These are phyloP conservation scores for Pugionium cornutum DNA, from an alignment of 345 rosid genomes.

Conservation along the genomic window DNA sequence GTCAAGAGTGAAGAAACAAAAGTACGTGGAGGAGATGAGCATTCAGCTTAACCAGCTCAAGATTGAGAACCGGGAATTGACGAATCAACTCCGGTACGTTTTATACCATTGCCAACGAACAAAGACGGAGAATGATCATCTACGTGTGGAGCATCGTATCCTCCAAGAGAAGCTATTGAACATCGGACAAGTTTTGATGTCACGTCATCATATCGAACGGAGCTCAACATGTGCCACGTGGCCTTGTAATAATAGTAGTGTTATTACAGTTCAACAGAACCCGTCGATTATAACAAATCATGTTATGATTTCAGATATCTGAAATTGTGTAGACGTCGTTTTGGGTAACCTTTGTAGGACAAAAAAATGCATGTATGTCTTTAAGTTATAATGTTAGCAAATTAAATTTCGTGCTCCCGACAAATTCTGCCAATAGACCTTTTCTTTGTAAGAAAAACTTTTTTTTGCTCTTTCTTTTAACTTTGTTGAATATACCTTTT, in stretches of 20 bases:
- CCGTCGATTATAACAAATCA: conserved; percentile 51
- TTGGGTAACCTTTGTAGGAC: conserved; percentile 1
- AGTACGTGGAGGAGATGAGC: conserved; percentile 71
- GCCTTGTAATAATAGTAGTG: conserved; percentile 47
- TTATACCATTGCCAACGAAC: conserved; percentile 46
- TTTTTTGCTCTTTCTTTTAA: neutral
- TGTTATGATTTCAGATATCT: conserved; percentile 31
- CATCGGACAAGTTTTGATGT: conserved; percentile 49
- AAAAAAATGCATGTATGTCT: neutral
- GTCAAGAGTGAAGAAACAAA: conserved; percentile 84
- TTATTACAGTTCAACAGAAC: conserved; percentile 40
- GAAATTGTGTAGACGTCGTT: neutral
- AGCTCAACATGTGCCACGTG: conserved; percentile 46
- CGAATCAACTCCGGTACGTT: conserved; percentile 55
- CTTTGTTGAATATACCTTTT: conserved; percentile 2
- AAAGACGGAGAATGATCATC: conserved; percentile 61
- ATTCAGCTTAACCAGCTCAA: conserved; percentile 67
- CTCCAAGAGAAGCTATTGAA: conserved; percentile 61
- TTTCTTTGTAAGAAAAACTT: neutral
- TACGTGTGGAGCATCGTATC: conserved; percentile 53
- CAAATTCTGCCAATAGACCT: neutral
- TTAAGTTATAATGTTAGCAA: neutral
- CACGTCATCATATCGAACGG: conserved; percentile 58
- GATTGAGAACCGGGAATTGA: conserved; percentile 64
- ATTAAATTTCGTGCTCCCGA: neutral